Percentiles rank a stretch among this genome's conserved stretches.
Conservation (phyloP, 2,329 filamentous ascomycete species). For the Simplicillium aogashimaense region DNA sequence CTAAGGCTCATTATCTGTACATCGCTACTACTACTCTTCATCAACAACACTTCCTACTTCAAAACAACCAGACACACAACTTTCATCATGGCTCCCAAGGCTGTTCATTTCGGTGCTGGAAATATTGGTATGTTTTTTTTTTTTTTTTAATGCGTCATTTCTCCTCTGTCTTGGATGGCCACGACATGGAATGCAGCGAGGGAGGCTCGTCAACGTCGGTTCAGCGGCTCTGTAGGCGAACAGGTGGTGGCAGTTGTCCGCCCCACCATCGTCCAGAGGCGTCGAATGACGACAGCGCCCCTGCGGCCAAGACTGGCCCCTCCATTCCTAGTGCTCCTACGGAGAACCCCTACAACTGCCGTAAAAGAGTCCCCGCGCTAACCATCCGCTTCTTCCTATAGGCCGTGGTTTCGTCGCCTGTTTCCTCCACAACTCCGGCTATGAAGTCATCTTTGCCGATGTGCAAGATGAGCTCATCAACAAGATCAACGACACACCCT, state of each 20-base stretch:
- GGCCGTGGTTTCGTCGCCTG: constrained; percentile 77
- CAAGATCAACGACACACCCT: constrained; percentile 61
- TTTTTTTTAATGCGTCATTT: too few relatives aligned
- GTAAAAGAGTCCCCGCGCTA: neutral
- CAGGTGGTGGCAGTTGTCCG: too few relatives aligned
- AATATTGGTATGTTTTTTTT: constrained; percentile 55
- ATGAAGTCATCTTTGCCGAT: constrained; percentile 93
- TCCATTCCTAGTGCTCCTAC: too few relatives aligned
- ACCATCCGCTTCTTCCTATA: constrained; percentile 9
- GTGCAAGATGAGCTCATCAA: constrained; percentile 79
- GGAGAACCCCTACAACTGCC: neutral
- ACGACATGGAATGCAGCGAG: too few relatives aligned
- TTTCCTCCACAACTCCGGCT: constrained; percentile 90
- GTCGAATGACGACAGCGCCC: neutral
- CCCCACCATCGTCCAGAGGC: neutral
- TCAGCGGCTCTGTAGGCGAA: too few relatives aligned
- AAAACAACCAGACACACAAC: constrained; percentile 2
- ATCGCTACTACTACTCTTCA: too few relatives aligned
- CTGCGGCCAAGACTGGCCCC: too few relatives aligned
- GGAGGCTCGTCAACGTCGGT: too few relatives aligned
- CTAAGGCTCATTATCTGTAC: too few relatives aligned
- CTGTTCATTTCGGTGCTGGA: constrained; percentile 77
- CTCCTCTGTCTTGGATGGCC: too few relatives aligned
- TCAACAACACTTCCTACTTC: too few relatives aligned
- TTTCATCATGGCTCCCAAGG: constrained; percentile 44